Conservation (phyloP, 169 alveolate species). For the Plasmodium malariae region DNA sequence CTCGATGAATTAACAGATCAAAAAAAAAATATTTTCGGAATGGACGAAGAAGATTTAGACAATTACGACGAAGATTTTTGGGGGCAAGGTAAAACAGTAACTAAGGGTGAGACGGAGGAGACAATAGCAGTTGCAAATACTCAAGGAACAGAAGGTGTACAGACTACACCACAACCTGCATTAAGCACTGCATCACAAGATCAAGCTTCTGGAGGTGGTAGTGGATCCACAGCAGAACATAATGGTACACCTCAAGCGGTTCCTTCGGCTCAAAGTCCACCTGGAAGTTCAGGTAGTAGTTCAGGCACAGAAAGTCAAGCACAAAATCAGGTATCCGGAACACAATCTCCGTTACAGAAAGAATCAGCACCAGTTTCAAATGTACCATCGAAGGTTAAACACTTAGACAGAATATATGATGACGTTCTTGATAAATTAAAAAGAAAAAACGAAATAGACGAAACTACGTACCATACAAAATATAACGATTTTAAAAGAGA, state of each 20-base stretch:
- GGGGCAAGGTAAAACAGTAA: too few relatives aligned
- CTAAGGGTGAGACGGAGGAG: too few relatives aligned
- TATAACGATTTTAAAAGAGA: not conserved
- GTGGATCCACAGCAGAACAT: too few relatives aligned
- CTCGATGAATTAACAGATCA: not conserved
- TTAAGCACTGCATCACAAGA: too few relatives aligned
- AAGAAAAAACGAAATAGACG: not conserved
- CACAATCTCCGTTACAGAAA: not conserved
- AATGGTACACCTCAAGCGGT: too few relatives aligned
- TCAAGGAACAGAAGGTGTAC: too few relatives aligned
- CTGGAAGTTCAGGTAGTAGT: not conserved
- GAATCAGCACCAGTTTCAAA: not conserved
- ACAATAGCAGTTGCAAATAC: too few relatives aligned
- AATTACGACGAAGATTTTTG: slow-evolving; percentile 7
- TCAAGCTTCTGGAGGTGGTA: too few relatives aligned
- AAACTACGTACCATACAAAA: not conserved
- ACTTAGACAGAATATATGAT: slow-evolving; percentile 7
- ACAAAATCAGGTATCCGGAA: not conserved
- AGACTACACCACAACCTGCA: too few relatives aligned
- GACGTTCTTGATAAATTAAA: not conserved
- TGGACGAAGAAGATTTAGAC: slow-evolving; percentile 10
- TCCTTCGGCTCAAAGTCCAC: not conserved
- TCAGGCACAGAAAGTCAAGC: not conserved
- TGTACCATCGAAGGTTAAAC: not conserved
- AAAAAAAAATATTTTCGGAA: slow-evolving; percentile 1